phyloP scores from a whole-genome alignment of 1,284 basidiomycete genomes.

The Marasmius fiardii region DNA sequence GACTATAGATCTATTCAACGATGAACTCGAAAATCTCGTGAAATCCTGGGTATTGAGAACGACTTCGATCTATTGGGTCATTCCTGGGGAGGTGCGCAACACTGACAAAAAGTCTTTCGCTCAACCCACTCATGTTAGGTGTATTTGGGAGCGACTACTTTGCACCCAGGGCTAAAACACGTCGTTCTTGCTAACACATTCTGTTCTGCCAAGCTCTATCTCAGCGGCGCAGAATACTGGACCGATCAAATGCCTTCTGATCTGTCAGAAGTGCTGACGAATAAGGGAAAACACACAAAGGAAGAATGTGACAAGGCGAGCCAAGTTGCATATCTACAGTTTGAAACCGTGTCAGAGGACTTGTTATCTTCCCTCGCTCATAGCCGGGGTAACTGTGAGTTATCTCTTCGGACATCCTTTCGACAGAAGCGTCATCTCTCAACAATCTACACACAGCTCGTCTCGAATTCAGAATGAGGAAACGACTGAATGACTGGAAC shows the following conservation, averaged over 20 bases:
- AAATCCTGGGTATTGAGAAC: slow-evolving; percentile 24
- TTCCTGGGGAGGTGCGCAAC: slow-evolving; percentile 34
- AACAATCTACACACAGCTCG: neutral
- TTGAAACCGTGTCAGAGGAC: slow-evolving; percentile 8
- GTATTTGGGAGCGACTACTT: slow-evolving; percentile 9
- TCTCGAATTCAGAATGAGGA: slow-evolving; percentile 8
- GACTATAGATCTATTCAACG: slow-evolving; percentile 37
- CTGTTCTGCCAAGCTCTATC: slow-evolving; percentile 4
- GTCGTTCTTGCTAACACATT: slow-evolving; percentile 9
- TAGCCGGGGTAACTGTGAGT: slow-evolving; percentile 4
- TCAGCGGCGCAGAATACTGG: slow-evolving; percentile 1
- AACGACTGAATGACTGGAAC: slow-evolving; percentile 5
- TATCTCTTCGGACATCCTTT: neutral
- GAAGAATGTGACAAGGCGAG: slow-evolving; percentile 6
- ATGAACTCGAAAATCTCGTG: slow-evolving; percentile 37
- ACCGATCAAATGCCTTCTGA: slow-evolving; percentile 2
- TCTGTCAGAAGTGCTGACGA: slow-evolving; percentile 1
- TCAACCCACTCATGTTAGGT: neutral
- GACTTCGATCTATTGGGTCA: slow-evolving; percentile 36
- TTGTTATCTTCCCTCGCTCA: slow-evolving; percentile 1
- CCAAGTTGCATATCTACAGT: slow-evolving; percentile 8
- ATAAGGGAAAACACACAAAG: slow-evolving; percentile 2
- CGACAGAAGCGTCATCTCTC: neutral
- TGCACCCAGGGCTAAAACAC: slow-evolving; percentile 8
- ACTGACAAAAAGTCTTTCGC: neutral